These are phyloP conservation scores for Escallonia herrerae DNA, from an alignment of 129 eudicot genomes.

Conservation along the genomic window DNA sequence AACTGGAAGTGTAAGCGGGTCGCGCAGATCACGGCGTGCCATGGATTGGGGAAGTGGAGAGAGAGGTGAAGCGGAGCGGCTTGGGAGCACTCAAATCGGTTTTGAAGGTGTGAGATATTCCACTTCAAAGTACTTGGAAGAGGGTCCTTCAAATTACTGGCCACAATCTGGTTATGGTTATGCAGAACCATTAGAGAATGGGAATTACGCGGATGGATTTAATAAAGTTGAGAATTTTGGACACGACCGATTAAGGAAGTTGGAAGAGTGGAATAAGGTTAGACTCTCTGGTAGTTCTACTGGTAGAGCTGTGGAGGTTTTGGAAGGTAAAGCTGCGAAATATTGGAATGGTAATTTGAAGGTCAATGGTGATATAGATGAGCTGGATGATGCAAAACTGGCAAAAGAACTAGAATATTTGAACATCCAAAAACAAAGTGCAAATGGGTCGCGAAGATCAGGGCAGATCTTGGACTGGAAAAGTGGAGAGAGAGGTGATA, in stretches of 20 bases:
- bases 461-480: constrained; percentile 32
- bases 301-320: constrained; percentile 20
- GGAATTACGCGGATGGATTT: constrained; percentile 21
- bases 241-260: too few species aligned
- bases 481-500: constrained; percentile 26
- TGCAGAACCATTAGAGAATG: constrained; percentile 25
- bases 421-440: constrained; percentile 15
- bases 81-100: constrained; percentile 8
- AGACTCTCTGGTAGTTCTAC: constrained; percentile 39
- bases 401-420: constrained; percentile 33
- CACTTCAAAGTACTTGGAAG: constrained; percentile 24
- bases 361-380: constrained; percentile 10
- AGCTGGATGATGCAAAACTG: constrained; percentile 2
- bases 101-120: constrained; percentile 24
- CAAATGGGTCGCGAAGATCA: constrained; percentile 30
- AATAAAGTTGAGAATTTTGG: constrained; percentile 23
- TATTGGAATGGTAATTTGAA: constrained; percentile 14
- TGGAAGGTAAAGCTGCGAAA: constrained; percentile 13
- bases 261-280: constrained; percentile 16
- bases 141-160: constrained; percentile 38
- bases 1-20: constrained; percentile 21
- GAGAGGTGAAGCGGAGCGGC: constrained; percentile 18
- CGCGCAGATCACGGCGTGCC: constrained; percentile 30
- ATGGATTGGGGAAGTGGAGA: constrained; percentile 35
- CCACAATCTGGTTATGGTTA: constrained; percentile 32